Evolutionary conservation across 306 rosid genomes (phyloP).

Genomic region (Cicer bijugum): DNA sequence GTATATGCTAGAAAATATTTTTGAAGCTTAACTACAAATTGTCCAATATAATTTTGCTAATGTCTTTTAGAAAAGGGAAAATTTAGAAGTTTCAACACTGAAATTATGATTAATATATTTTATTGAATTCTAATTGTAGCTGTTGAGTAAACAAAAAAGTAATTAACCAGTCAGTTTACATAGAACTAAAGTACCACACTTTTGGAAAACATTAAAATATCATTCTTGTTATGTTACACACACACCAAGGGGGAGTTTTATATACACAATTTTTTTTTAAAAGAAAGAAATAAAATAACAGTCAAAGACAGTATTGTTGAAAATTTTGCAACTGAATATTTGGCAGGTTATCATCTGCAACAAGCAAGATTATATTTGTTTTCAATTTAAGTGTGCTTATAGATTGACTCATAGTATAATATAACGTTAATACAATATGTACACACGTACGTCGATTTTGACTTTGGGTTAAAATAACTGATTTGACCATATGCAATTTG

Average conservation of each 20-base stretch:
- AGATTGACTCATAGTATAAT: not conserved
- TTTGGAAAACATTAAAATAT: slow-evolving; percentile 13
- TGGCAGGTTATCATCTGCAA: not conserved
- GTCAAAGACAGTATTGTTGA: slow-evolving; percentile 24
- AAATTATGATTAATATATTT: too few species aligned
- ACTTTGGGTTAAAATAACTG: slow-evolving; percentile 37
- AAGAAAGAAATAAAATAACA: not conserved
- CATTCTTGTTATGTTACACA: not conserved
- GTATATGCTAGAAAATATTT: too few species aligned
- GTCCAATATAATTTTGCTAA: too few species aligned
- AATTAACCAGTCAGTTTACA: slow-evolving; percentile 3
- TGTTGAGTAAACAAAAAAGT: not conserved
- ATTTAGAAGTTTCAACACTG: not conserved
- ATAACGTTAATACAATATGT: slow-evolving; percentile 6
- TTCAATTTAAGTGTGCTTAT: slow-evolving; percentile 45
- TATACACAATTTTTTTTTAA: not conserved
- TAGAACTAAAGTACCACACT: not conserved
- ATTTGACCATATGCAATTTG: slow-evolving; percentile 40
- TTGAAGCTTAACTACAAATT: too few species aligned
- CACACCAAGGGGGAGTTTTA: slow-evolving; percentile 7
- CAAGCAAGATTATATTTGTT: not conserved
- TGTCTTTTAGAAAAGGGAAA: too few species aligned
- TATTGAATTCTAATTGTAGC: not conserved
- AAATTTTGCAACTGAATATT: not conserved
- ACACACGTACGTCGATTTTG: slow-evolving; percentile 37